These are phyloP conservation scores for Cylindrotheca closterium DNA, from an alignment of 108 stramenopile species.

Conservation along the genomic window DNA sequence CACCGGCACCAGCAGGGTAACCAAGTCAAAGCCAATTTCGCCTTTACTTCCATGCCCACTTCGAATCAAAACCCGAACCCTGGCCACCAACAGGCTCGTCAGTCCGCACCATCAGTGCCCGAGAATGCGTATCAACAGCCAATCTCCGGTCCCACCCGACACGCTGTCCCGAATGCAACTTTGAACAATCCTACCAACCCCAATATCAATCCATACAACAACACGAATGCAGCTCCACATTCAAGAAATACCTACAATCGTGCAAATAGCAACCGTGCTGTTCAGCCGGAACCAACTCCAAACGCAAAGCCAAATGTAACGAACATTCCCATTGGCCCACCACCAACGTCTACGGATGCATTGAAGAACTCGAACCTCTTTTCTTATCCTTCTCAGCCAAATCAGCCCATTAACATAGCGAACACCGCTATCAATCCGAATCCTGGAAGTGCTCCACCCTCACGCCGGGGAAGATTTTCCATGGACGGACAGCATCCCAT, in stretches of 20 bases:
- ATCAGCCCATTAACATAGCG: too few relatives aligned
- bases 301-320: not conserved
- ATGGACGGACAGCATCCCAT: slow-evolving; percentile 4
- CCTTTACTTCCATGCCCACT: not conserved
- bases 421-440: too few relatives aligned
- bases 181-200: not conserved
- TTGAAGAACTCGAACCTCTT: slow-evolving; percentile 7
- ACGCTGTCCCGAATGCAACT: not conserved
- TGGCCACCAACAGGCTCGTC: not conserved
- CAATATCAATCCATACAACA: not conserved
- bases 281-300: not conserved
- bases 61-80: not conserved
- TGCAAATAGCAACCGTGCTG: not conserved
- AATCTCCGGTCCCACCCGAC: not conserved
- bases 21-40: too few relatives aligned
- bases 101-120: not conserved
- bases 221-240: not conserved
- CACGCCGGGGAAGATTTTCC: not conserved
- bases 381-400: too few relatives aligned
- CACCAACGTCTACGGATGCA: slow-evolving; percentile 13
- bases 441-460: too few relatives aligned
- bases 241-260: not conserved
- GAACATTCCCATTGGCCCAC: not conserved
- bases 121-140: not conserved
- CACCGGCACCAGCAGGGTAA: too few relatives aligned